Evolutionary conservation across 1,139 yeast genomes (phyloP).

Genomic region (Yamadazyma aaseri): DNA sequence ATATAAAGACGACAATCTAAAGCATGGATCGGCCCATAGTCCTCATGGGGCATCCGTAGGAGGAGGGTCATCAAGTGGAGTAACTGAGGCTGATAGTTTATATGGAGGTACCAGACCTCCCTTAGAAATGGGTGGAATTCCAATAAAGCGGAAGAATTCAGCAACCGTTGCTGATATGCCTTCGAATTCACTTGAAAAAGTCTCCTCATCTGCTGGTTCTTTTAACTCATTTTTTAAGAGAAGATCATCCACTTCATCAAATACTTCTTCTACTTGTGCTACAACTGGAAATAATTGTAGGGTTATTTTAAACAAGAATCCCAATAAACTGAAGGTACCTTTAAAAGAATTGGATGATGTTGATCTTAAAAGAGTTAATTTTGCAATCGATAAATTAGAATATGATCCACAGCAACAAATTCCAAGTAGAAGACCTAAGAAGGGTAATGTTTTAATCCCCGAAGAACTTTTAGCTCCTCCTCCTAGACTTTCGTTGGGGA

Average conservation of each 20-base stretch:
- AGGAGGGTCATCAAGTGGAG: slow-evolving; percentile 4
- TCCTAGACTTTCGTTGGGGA: slow-evolving; percentile 64
- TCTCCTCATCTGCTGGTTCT: slow-evolving; percentile 11
- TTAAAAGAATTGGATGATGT: slow-evolving; percentile 35
- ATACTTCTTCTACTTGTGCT: slow-evolving; percentile 12
- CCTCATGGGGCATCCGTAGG: slow-evolving; percentile 11
- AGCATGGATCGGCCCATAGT: neutral
- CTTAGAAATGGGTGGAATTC: slow-evolving; percentile 15
- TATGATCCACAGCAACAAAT: slow-evolving; percentile 94
- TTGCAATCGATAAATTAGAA: slow-evolving; percentile 66
- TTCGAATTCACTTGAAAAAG: slow-evolving; percentile 8
- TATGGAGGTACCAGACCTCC: slow-evolving; percentile 13
- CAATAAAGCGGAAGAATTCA: slow-evolving; percentile 13
- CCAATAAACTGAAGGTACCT: slow-evolving; percentile 33
- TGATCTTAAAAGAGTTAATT: slow-evolving; percentile 65
- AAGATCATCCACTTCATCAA: slow-evolving; percentile 15
- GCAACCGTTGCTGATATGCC: slow-evolving; percentile 8
- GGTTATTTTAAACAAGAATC: slow-evolving; percentile 48
- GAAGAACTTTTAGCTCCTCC: slow-evolving; percentile 66
- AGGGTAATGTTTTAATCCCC: slow-evolving; percentile 77
- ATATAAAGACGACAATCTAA: neutral
- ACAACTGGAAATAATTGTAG: slow-evolving; percentile 18
- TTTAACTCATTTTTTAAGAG: slow-evolving; percentile 18
- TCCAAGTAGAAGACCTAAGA: slow-evolving; percentile 80
- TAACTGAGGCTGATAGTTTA: slow-evolving; percentile 7